Evolutionary conservation across 371 early-diverging fungal genomes (phyloP), one percentile per base, ranked within the genome.

Genomic region (Mortierella sp.): DNA sequence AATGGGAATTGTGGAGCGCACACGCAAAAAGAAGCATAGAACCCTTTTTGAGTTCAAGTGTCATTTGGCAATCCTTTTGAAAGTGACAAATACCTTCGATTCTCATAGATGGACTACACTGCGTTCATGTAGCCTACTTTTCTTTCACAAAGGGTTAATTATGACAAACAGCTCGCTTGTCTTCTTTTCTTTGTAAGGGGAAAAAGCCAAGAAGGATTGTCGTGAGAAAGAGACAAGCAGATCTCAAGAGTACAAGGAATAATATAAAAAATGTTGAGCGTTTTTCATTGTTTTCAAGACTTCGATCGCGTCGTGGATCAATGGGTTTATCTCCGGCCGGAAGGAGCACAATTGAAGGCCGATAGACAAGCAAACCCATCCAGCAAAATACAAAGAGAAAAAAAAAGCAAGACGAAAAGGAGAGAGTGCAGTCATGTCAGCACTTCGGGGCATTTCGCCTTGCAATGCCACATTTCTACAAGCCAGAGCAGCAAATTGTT

Each of bases 1-100:
- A 3, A 21, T n/a, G 47, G 47, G 75, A 68, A 76, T 42, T 77
- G 70, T 77, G 77, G 77, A 71, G 77, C 70, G 42, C 76, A 70
- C 68, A 65, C 31, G 9, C 34, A 65, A 42, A 8, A 42, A 34
- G 21, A 38, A 28, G 31, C 58, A 58, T 58, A 13, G 28, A 28
- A 26, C 58, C 28, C 24, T 28, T 38, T 65, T 65, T 65, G 65
- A 38, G 65, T 65, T 65, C 34, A 60, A 5, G 16, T 7, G 7
- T 65, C 38, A 65, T 65, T 19, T 16, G 50, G 50, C 14, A 50
- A 38, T 65, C 38, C 21, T 19, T 19, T 65, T 38, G 68, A 38
- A 65, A 38, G 68, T 38, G 68, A 65, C 68, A 65, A 65, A 65
- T 34, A 9, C 2, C 65, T 38, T 28, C 38, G 21, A 34, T 65